Base-by-base conservation (phyloP, 495 filamentous ascomycete genomes). In the Eremomyces bilateralis region DNA sequence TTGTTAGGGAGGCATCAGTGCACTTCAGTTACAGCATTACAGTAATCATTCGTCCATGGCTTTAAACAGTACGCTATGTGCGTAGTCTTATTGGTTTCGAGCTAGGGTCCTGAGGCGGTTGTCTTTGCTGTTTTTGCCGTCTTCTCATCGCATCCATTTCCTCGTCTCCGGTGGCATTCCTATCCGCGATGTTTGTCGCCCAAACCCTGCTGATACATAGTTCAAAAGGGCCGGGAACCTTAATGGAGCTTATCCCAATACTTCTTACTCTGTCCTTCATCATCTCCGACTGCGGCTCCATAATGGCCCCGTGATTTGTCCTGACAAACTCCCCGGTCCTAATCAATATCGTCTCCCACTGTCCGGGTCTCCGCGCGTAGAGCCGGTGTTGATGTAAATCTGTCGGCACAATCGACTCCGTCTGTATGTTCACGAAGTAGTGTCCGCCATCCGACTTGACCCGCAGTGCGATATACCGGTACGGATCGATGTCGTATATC, bases 341-440 rank as follows among this genome's bases (percentile, higher is more conserved):
- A 34, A 97, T 73, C 31, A 91, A 47, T 17, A 94, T 67, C 5
- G 83, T 91, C 61, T 97, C 83, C 88, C 88, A 97, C 45, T 81
- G 65, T 2, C 83, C 80, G 0, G 75, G 70, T 22, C 70, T 70
- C 50, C 71, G 74, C 13, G 76, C 68, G 53, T 90, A 91, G 11
- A 97, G 50, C 40, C 90, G 63, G 53, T 97, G 90, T 55, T 97
- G 88, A 54, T 94, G 90, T 38, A 97, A 62, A 55, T 97, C 88
- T 2, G 84, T 85, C 21, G 81, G 73, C 31, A 91, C 76, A 35
- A 95, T 69, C 1, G 76, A 76, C 40, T 97, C 88, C 6, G 82
- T 93, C 61, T 94, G 90, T 24, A 97, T 59, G 53, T 97, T 97
- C 33, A 97, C 73, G 33, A 88, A 81, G 56, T 95, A 97, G 42